phyloP scores from a whole-genome alignment of 164 flowering plant genomes.

The Akebia trifoliata region DNA sequence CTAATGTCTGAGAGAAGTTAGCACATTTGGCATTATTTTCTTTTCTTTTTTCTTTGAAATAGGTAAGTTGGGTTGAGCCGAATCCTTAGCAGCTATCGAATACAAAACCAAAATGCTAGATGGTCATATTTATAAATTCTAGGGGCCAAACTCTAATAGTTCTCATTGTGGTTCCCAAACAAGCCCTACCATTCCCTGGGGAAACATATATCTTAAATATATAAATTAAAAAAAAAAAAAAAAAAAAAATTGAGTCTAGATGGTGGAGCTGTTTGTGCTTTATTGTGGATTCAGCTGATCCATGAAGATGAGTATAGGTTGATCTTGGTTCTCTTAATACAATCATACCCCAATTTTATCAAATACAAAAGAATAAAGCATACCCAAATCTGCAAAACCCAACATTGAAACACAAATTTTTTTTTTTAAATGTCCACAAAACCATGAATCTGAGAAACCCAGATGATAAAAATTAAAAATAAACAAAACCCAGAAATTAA shows the following conservation, averaged over 20 bases:
- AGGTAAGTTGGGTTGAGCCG: background rate
- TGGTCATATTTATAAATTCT: too few relatives aligned
- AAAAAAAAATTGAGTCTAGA: too few relatives aligned
- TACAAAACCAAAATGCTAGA: too few relatives aligned
- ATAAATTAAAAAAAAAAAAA: background rate
- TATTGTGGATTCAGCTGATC: too few relatives aligned
- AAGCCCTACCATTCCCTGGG: background rate
- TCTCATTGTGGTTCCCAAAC: background rate
- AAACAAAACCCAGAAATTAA: background rate
- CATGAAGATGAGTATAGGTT: too few relatives aligned
- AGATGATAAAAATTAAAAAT: background rate
- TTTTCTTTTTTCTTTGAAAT: background rate
- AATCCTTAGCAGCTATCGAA: background rate
- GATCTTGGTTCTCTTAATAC: too few relatives aligned
- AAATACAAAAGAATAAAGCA: background rate
- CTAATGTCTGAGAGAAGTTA: background rate
- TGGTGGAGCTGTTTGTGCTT: too few relatives aligned
- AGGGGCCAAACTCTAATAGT: too few relatives aligned
- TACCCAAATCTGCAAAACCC: background rate
- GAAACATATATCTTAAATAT: background rate
- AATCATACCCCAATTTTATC: too few relatives aligned
- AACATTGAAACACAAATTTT: too few relatives aligned
- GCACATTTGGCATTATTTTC: background rate
- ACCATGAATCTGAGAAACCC: constrained; percentile 4
- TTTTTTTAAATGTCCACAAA: too few relatives aligned